Evolutionary conservation across 1,139 yeast species (phyloP).

Genomic region (Lizanozyma gosingica): DNA sequence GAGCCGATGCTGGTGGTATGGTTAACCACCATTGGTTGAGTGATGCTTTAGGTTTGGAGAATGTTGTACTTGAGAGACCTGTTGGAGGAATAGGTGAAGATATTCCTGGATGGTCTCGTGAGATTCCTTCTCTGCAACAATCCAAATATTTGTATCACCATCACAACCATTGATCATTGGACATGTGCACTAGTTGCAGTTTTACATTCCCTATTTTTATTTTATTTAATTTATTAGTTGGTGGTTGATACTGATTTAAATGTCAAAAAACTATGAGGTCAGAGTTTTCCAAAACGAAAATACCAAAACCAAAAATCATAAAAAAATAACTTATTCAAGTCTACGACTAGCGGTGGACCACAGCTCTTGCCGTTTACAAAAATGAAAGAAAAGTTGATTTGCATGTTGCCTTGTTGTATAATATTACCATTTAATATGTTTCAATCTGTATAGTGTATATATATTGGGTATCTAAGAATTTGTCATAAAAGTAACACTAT

Average conservation of each 20-base stretch:
- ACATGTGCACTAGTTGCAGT: neutral
- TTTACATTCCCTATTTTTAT: neutral
- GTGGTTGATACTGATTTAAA: no score
- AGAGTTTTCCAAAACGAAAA: no score
- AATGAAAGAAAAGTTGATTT: no score
- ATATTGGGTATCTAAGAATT: neutral
- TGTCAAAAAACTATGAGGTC: no score
- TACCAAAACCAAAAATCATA: no score
- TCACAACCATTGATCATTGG: neutral
- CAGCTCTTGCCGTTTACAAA: no score
- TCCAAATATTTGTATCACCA: neutral
- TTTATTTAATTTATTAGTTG: no score
- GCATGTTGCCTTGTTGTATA: neutral
- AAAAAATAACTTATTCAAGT: no score
- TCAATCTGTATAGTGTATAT: neutral
- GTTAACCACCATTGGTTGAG: conserved; percentile 71
- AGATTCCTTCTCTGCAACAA: conserved; percentile 10
- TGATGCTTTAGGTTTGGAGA: conserved; percentile 54
- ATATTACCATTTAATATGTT: neutral
- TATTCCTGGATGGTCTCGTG: conserved; percentile 65
- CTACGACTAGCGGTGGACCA: no score
- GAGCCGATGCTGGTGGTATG: conserved; percentile 82
- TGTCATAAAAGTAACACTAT: no score
- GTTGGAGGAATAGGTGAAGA: conserved; percentile 63
- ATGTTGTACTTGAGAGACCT: conserved; percentile 45